Conservation (phyloP, 108 stramenopile genomes). For the Conticribra weissflogii region DNA sequence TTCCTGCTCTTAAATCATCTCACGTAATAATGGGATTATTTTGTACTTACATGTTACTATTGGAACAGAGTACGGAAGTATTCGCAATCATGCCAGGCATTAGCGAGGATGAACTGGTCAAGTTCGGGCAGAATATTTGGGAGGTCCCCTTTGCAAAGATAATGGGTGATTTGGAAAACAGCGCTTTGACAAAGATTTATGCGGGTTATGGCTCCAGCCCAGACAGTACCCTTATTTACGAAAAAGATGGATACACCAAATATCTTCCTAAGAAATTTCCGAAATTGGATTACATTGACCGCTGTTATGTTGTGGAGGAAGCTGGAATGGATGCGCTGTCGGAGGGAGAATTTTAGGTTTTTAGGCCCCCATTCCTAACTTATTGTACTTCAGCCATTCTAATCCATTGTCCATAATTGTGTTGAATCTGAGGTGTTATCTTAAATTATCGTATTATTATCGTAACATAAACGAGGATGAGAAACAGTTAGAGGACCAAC, state of each 20-base stretch:
- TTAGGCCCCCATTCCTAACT: not conserved
- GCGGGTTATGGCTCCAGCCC: slow-evolving; percentile 57
- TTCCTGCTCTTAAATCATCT: too few relatives aligned
- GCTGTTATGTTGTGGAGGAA: slow-evolving; percentile 27
- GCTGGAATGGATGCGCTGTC: not conserved
- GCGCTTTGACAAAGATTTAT: slow-evolving; percentile 61
- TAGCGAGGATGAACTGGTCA: slow-evolving; percentile 54
- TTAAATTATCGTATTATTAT: too few relatives aligned
- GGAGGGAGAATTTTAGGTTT: not conserved
- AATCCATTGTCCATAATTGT: too few relatives aligned
- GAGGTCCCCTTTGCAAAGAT: slow-evolving; percentile 86
- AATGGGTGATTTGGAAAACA: slow-evolving; percentile 62
- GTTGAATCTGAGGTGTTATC: too few relatives aligned
- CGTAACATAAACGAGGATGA: too few relatives aligned
- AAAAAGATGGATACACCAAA: slow-evolving; percentile 33
- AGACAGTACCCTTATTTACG: slow-evolving; percentile 28
- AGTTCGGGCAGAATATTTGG: slow-evolving; percentile 71
- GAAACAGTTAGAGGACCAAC: too few relatives aligned
- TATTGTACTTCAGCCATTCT: not conserved
- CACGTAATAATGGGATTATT: too few relatives aligned
- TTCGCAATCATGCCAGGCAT: slow-evolving; percentile 77
- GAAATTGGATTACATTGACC: slow-evolving; percentile 29
- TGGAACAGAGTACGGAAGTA: slow-evolving; percentile 79
- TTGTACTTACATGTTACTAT: too few relatives aligned
- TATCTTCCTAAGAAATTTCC: slow-evolving; percentile 42